A percentile compares a stretch with the other conserved stretches of the same genome.
These are phyloP conservation scores for Eucalyptus leucophloia DNA, from an alignment of 345 rosid species.

Conservation along the genomic window DNA sequence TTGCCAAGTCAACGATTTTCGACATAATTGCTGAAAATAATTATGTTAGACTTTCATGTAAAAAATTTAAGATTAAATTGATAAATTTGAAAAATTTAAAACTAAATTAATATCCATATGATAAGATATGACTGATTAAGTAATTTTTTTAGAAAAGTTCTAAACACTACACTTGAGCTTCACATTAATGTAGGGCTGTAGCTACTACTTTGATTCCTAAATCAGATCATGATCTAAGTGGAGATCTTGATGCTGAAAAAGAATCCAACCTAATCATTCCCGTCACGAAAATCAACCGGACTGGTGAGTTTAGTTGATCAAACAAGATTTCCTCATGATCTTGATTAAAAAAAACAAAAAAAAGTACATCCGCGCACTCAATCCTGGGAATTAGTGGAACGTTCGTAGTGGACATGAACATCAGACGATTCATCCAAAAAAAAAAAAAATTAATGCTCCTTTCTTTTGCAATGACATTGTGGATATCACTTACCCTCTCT, in stretches of 20 bases:
- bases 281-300: neutral
- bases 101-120: neutral
- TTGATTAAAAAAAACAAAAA: neutral
- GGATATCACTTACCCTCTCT: neutral
- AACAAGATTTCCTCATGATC: neutral
- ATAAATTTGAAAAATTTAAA: rapidly evolving
- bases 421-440: neutral
- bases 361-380: neutral
- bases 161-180: neutral
- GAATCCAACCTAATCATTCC: neutral
- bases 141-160: neutral
- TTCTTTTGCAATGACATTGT: neutral
- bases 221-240: neutral
- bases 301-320: neutral
- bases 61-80: neutral
- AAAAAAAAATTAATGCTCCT: neutral
- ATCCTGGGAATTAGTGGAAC: neutral
- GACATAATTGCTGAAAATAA: rapidly evolving
- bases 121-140: neutral
- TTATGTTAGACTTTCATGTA: neutral
- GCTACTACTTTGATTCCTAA: neutral
- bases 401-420: neutral
- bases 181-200: neutral
- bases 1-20: neutral
- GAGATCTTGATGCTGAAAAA: neutral